Base-by-base conservation (phyloP, 192 early-diverging fungal species). In the Backusella sp. region DNA sequence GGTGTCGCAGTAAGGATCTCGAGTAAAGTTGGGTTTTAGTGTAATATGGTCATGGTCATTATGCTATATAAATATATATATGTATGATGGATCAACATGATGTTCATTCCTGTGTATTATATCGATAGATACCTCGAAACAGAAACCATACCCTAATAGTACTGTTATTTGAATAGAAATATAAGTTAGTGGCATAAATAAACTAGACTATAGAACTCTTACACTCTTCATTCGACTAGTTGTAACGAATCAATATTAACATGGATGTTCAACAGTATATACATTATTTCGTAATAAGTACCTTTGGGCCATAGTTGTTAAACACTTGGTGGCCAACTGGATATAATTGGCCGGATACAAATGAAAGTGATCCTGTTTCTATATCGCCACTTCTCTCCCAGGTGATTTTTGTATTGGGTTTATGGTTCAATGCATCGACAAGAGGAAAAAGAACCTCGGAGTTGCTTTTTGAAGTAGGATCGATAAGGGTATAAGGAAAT, bases 261-360 rank as follows among this genome's bases (percentile, higher is more conserved):
- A 14, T 14, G 12, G 11, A 9, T 44, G 2, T n/a, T 49, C 19
- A 49, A 49, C 15, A 19, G 6, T 49, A 73, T 59, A 74, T 85
- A 78, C 73, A 83, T 3, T 79, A 62, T 9, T 12, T 62, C 6
- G 46, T 19, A n/a, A 49, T 21, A 49, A 78, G 81, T 65, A 89
- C 86, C 82, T 93, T 93, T 39, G 90, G 84, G 11, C 92, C 92
- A 78, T 93, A 93, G 68, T 91, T 92, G 80, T 92, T 91, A 62
- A 82, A 85, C 62, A 91, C 72, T 69, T 93, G 83, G 32, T 85
- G 68, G 5, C 89, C 90, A 1, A 73, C 52, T n/a, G 46, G 37
- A 8, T 85, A 42, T 35, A 35, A 44, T 15, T 79, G 62, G 1
- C 82, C 75, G 8, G 86, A 79, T 3, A 85, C 80, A 76, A 91